Percentiles rank a stretch among this genome's conserved stretches.
Evolutionary conservation across 2,329 filamentous ascomycete genomes (phyloP).

Genomic region (Nectriaceae sp.): DNA sequence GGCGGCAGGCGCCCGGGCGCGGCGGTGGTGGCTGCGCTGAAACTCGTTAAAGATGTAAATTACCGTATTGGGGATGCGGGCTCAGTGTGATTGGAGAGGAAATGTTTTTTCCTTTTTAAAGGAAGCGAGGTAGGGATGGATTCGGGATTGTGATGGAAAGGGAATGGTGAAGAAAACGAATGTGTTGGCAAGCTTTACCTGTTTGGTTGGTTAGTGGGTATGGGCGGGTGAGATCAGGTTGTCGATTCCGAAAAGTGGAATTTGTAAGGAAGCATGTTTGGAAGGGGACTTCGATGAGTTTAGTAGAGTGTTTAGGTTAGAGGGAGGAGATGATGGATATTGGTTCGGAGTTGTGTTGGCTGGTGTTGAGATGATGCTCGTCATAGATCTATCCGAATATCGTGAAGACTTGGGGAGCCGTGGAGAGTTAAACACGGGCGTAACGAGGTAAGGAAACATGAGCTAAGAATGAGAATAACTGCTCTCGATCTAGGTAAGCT

Average conservation of each 20-base stretch:
- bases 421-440: no score
- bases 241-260: not conserved
- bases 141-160: no score
- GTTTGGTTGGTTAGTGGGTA: not conserved
- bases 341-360: not conserved
- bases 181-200: not conserved
- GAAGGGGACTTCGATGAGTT: conserved; percentile 6
- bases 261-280: conserved; percentile 9
- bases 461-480: no score
- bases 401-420: no score
- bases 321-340: conserved; percentile 10
- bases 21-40: no score
- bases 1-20: no score
- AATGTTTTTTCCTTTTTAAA: not conserved
- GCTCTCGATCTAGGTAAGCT: no score
- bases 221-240: not conserved
- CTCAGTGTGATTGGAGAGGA: conserved; percentile 11
- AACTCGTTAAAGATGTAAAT: no score
- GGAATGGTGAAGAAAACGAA: not conserved
- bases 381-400: no score
- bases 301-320: conserved; percentile 20
- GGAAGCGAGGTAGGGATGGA: conserved; percentile 3
- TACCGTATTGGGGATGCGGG: conserved; percentile 7
- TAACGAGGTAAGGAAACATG: no score
- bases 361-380: no score